Evolutionary conservation across 495 filamentous ascomycete species (phyloP).

Genomic region (Penicillium soppii): DNA sequence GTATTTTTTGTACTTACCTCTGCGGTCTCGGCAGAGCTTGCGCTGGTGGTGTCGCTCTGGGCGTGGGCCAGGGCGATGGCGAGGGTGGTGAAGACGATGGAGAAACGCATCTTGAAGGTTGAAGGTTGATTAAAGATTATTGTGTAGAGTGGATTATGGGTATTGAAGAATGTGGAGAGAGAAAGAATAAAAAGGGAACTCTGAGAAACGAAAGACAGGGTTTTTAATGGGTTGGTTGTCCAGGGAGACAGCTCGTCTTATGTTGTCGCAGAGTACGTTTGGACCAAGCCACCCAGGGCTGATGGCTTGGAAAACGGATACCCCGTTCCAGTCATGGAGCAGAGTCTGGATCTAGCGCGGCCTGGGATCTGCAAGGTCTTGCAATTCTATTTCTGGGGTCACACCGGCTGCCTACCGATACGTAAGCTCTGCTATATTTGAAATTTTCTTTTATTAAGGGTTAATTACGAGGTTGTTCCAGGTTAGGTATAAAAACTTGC

Average conservation of each 20-base stretch:
- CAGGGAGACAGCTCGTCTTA: conserved; percentile 14
- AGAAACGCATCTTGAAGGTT: conserved; percentile 42
- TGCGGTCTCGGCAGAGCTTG: conserved; percentile 4
- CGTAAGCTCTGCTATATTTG: conserved; percentile 13
- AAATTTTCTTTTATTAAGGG: neutral
- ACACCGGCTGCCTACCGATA: conserved; percentile 16
- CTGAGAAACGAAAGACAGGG: neutral
- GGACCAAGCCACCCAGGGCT: conserved; percentile 6
- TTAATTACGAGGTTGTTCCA: too few relatives aligned
- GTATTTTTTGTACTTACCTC: conserved; percentile 20
- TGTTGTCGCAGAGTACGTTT: conserved; percentile 8
- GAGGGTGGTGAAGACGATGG: conserved; percentile 40
- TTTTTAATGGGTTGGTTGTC: conserved; percentile 13
- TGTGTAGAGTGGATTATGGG: neutral
- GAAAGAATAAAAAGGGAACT: conserved; percentile 1
- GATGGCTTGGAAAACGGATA: neutral
- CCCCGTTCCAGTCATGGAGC: conserved; percentile 9
- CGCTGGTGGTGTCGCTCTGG: conserved; percentile 11
- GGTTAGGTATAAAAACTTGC: too few relatives aligned
- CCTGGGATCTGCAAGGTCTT: conserved; percentile 26
- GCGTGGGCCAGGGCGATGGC: conserved; percentile 35
- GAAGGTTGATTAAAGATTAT: conserved; percentile 6
- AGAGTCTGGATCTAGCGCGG: conserved; percentile 10
- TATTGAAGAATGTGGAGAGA: conserved; percentile 4
- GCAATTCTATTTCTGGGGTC: conserved; percentile 28